Evolutionary conservation across 2,329 filamentous ascomycete species (phyloP).

Genomic region (Claviceps quebecensis): DNA sequence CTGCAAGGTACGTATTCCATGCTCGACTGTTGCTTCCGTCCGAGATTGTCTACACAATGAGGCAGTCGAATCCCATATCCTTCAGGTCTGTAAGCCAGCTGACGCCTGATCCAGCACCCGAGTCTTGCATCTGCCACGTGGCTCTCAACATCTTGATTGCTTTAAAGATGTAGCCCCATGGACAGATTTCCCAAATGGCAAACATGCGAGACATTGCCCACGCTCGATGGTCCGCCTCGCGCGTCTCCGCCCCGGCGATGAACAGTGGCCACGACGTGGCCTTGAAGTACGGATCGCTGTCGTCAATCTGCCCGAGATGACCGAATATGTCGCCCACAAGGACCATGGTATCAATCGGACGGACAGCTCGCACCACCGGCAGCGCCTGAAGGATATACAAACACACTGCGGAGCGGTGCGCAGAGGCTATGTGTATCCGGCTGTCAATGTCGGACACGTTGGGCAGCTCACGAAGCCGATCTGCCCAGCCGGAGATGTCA

Average conservation of each 20-base stretch:
- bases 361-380: conserved; percentile 22
- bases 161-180: conserved; percentile 37
- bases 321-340: conserved; percentile 35
- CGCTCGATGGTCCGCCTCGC: conserved; percentile 28
- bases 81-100: conserved; percentile 31
- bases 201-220: conserved; percentile 38
- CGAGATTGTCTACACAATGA: conserved; percentile 26
- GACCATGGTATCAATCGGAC: conserved; percentile 26
- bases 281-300: conserved; percentile 39
- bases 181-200: conserved; percentile 29
- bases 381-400: conserved; percentile 32
- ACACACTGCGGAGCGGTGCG: conserved; percentile 32
- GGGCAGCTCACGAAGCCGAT: conserved; percentile 20
- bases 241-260: conserved; percentile 41
- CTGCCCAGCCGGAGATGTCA: conserved; percentile 29
- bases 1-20: too few species aligned
- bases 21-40: not conserved
- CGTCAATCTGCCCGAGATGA: conserved; percentile 34
- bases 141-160: conserved; percentile 34
- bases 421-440: conserved; percentile 29
- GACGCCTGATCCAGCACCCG: conserved; percentile 11
- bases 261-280: conserved; percentile 47
- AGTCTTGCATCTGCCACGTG: conserved; percentile 32
- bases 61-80: conserved; percentile 28
- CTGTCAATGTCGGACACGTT: conserved; percentile 26